Evolutionary conservation across 306 rosid species (phyloP).

Genomic region (Rosa multiflora): DNA sequence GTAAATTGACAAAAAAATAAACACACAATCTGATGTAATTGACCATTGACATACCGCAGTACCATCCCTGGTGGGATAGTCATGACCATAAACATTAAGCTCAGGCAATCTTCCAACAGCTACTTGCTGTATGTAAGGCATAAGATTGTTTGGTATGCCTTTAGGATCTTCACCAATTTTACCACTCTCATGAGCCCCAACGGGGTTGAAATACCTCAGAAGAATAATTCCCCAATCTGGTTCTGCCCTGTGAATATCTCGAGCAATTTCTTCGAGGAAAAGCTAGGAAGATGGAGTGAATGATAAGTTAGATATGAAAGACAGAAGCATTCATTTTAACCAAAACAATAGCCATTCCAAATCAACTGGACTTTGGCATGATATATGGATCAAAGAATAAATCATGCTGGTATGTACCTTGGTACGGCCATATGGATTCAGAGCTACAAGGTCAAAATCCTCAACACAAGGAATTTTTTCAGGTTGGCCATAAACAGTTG

Average conservation of each 20-base stretch:
- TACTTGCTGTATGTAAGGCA: constrained; percentile 97
- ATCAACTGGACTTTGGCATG: neutral
- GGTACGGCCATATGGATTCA: constrained; percentile 94
- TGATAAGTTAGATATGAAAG: constrained; percentile 14
- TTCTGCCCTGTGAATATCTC: constrained; percentile 80
- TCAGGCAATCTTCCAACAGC: constrained; percentile 88
- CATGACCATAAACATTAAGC: constrained; percentile 80
- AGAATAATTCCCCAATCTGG: constrained; percentile 81
- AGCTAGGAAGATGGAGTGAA: constrained; percentile 41
- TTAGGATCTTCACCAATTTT: constrained; percentile 90
- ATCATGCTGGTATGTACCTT: constrained; percentile 44
- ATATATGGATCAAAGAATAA: neutral
- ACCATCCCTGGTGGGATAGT: constrained; percentile 90
- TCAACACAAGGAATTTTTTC: constrained; percentile 80
- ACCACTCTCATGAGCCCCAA: constrained; percentile 97
- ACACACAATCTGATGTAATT: neutral
- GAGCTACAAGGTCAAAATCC: constrained; percentile 63
- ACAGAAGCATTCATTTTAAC: constrained; percentile 11
- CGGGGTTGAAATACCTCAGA: constrained; percentile 93
- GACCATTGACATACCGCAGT: constrained; percentile 62
- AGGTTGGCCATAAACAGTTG: constrained; percentile 95
- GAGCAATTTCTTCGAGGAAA: constrained; percentile 84
- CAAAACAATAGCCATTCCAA: neutral
- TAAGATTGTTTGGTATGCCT: constrained; percentile 92
- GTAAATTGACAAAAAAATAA: neutral